These are phyloP conservation scores for Fusarium devonianum DNA, from an alignment of 2,329 filamentous ascomycete genomes.

Conservation along the genomic window DNA sequence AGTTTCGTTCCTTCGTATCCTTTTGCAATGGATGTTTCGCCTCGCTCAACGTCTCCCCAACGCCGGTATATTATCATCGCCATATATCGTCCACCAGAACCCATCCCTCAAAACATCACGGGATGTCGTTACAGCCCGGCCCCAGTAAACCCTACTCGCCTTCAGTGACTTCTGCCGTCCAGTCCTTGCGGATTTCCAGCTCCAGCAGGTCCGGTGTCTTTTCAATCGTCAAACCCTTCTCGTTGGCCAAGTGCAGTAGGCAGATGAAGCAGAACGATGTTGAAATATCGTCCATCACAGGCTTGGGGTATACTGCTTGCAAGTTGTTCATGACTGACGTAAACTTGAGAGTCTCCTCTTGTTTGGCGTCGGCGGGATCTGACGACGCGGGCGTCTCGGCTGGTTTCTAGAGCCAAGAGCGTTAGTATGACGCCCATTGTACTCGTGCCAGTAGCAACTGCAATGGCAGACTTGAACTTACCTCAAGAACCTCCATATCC, in stretches of 20 bases:
- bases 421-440: constrained; percentile 18
- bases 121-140: constrained; percentile 1
- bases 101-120: not conserved
- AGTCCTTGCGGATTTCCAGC: constrained; percentile 68
- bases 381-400: constrained; percentile 23
- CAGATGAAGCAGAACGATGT: constrained; percentile 95
- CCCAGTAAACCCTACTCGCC: constrained; percentile 44
- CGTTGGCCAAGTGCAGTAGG: constrained; percentile 87
- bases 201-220: constrained; percentile 66
- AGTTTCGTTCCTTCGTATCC: constrained; percentile 27
- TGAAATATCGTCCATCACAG: constrained; percentile 91
- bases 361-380: constrained; percentile 44
- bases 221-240: constrained; percentile 84
- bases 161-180: constrained; percentile 63
- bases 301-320: constrained; percentile 83
- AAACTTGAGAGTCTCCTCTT: constrained; percentile 74
- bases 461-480: constrained; percentile 49
- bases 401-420: constrained; percentile 26
- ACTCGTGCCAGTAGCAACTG: not conserved
- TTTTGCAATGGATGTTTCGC: constrained; percentile 23
- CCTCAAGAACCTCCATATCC: constrained; percentile 61
- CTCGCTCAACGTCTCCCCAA: constrained; percentile 24
- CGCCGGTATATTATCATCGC: constrained; percentile 33
- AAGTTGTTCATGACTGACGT: constrained; percentile 91
- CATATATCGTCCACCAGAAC: constrained; percentile 1